Conservation (phyloP, 2,329 filamentous ascomycete species). For the Colletotrichum scovillei region DNA sequence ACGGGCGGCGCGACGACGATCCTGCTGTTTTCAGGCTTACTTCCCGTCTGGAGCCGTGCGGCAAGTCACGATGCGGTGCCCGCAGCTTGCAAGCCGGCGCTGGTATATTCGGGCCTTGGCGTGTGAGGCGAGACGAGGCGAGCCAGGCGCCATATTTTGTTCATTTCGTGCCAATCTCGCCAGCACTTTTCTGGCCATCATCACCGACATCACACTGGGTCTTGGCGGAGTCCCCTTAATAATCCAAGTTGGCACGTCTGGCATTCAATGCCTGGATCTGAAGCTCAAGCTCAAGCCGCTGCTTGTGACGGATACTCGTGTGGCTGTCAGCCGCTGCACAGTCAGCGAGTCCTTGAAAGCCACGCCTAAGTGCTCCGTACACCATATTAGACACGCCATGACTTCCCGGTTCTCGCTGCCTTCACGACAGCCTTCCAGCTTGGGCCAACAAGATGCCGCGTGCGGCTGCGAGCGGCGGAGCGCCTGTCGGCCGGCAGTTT, state of each 20-base stretch:
- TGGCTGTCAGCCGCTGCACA: not conserved
- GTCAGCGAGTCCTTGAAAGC: not conserved
- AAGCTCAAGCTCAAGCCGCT: not conserved
- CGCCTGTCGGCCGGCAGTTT: not conserved
- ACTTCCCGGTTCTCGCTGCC: not conserved
- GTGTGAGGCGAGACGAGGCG: not conserved
- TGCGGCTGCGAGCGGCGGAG: not conserved
- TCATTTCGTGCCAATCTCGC: conserved; percentile 28
- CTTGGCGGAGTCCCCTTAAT: conserved; percentile 30
- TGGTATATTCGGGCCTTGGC: conserved; percentile 8
- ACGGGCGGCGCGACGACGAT: conserved; percentile 13
- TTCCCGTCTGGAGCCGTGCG: conserved; percentile 1
- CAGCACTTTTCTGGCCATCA: not conserved
- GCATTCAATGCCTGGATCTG: conserved; percentile 22
- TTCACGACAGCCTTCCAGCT: not conserved
- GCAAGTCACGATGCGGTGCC: not conserved
- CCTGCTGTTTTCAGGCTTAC: conserved; percentile 16
- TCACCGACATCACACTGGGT: conserved; percentile 2
- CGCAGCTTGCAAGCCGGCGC: not conserved
- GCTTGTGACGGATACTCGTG: not conserved
- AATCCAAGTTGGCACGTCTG: not conserved
- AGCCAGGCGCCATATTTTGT: conserved; percentile 20
- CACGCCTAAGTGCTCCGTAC: not conserved
- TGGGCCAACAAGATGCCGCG: not conserved
- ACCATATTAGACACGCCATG: no score